Evolutionary conservation across 2,329 filamentous ascomycete genomes (phyloP).

Genomic region (Malbranchea zuffiana): DNA sequence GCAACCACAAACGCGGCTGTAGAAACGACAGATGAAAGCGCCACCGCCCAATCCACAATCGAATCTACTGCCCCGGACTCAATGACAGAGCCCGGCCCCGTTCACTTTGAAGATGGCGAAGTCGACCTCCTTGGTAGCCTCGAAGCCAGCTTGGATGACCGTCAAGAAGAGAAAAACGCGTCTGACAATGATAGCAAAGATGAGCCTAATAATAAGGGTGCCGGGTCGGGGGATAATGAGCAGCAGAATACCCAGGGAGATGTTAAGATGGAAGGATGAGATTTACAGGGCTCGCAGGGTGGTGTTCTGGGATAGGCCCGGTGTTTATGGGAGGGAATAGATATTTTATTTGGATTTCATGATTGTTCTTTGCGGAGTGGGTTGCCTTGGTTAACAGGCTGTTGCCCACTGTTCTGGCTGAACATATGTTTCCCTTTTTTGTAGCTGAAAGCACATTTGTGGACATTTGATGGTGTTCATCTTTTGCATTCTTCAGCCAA

Average conservation of each 20-base stretch:
- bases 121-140: slow-evolving; percentile 39
- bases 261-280: too few species aligned
- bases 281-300: too few species aligned
- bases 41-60: background rate
- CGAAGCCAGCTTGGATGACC: slow-evolving; percentile 32
- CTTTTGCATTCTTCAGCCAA: too few species aligned
- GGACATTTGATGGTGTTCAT: too few species aligned
- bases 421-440: too few species aligned
- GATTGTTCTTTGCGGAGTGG: too few species aligned
- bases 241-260: slow-evolving; percentile 4
- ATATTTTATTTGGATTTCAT: too few species aligned
- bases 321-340: too few species aligned
- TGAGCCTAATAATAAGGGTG: background rate
- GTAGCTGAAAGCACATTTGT: too few species aligned
- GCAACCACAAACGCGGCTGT: background rate
- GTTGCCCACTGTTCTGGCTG: too few species aligned
- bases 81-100: background rate
- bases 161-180: background rate
- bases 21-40: background rate
- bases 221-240: background rate
- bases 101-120: slow-evolving; percentile 27
- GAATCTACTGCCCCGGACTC: background rate
- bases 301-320: too few species aligned
- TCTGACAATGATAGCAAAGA: background rate
- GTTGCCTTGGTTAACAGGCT: too few species aligned